Percentiles rank a stretch among this genome's conserved stretches.
phyloP scores from a whole-genome alignment of 768 basidiomycete genomes.

The Auricularia cornea region DNA sequence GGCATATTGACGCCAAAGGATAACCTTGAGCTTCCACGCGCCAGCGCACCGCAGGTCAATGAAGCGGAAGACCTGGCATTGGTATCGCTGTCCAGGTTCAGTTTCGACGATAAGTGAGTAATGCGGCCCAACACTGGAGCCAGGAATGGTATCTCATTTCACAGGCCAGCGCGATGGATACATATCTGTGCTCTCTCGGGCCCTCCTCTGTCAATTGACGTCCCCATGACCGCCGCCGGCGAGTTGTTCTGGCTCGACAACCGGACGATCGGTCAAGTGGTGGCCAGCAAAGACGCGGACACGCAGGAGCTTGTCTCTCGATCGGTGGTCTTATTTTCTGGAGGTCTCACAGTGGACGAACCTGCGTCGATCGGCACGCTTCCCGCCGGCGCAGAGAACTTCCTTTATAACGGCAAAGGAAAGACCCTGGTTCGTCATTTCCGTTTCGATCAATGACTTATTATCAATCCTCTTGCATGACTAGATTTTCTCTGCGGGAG shows the following conservation, averaged over 20 bases:
- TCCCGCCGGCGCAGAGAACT: conserved; percentile 54
- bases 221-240: conserved; percentile 50
- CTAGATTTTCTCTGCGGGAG: conserved; percentile 63
- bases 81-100: conserved; percentile 58
- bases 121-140: conserved; percentile 14
- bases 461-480: conserved; percentile 53
- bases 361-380: conserved; percentile 62
- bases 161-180: not conserved
- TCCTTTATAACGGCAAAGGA: conserved; percentile 53
- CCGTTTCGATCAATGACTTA: too few species aligned
- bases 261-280: conserved; percentile 61
- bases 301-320: conserved; percentile 38
- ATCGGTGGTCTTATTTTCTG: too few species aligned
- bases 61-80: conserved; percentile 58
- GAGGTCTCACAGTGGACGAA: too few species aligned
- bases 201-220: not conserved
- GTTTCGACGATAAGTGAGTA: conserved; percentile 65
- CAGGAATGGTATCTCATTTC: not conserved
- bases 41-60: conserved; percentile 60
- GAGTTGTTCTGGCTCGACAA: conserved; percentile 72
- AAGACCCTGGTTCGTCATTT: too few species aligned
- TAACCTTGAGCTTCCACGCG: conserved; percentile 59
- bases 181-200: not conserved
- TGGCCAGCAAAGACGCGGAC: conserved; percentile 39
- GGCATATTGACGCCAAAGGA: conserved; percentile 64